Evolutionary conservation across 306 rosid genomes (phyloP), one percentile per base, ranked within the genome.

Genomic region (Begonia peltatifolia): DNA sequence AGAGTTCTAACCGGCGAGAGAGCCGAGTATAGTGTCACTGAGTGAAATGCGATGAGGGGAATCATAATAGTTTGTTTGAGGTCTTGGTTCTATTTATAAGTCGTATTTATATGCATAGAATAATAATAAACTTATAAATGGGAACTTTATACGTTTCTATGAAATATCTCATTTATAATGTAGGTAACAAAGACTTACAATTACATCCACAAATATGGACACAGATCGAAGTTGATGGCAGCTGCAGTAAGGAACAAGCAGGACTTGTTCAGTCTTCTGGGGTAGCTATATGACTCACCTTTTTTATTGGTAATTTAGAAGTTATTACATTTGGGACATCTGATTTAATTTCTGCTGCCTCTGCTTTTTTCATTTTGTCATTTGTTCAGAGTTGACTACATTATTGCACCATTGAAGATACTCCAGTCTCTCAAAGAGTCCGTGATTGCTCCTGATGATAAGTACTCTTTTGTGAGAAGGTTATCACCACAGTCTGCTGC

Each of bases 181-280:
- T 77, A 90, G 97, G 87, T 68, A 74, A 71, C 87, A 59, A 90
- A 90, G 76, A 74, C 95, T 42, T 85, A 90, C 73, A 85, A 80
- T 70, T 90, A 85, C 74, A 90, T 90, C 63, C 94, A 85, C 94
- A 85, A 85, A 66, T 69, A 85, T 73, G 87, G 94, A 60, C 82
- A 78, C 25, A 90, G 74, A 71, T 90, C 97, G 53, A 90, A 85
- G 81, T 66, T 90, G 82, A 90, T 90, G 94, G 97, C 97, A n/a
- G 95, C 94, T 22, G 97, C 95, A 20, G 94, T 90, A 59, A 87
- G 97, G 63, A 90, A 90, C 65, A 85, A 90, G 74, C 97, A 90
- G 73, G 97, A 90, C 62, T 63, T 90, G 36, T 85, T 83, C 73
- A 82, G 92, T 73, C 97, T 85, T 55, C 77, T 90, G 42, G 97